Percentiles rank a stretch among this genome's conserved stretches.
Conservation (phyloP, 1,284 basidiomycete genomes). For the Amylostereum areolatum region DNA sequence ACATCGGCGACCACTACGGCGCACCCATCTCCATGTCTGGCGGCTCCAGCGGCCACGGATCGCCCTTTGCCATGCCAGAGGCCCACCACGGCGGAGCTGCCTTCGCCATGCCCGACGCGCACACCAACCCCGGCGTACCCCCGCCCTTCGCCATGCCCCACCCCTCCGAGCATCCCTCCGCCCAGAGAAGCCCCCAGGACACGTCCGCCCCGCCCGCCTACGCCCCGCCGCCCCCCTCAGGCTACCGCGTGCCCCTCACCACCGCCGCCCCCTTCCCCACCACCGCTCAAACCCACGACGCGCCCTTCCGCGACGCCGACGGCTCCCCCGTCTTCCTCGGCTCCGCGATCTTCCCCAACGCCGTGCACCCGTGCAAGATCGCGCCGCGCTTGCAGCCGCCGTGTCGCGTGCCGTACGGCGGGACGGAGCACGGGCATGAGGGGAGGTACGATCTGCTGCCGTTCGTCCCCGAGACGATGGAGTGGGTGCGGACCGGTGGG, state of each 20-base stretch:
- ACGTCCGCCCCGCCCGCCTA: conserved; percentile 5
- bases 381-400: conserved; percentile 45
- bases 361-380: conserved; percentile 79
- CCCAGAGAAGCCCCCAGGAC: not conserved
- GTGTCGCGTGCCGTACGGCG: conserved; percentile 59
- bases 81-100: not conserved
- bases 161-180: not conserved
- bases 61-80: not conserved
- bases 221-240: conserved; percentile 43
- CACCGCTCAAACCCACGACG: conserved; percentile 31
- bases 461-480: conserved; percentile 60
- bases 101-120: not conserved
- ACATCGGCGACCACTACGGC: too few relatives aligned
- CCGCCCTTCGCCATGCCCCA: not conserved
- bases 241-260: conserved; percentile 52
- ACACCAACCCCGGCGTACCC: not conserved
- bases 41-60: not conserved
- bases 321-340: conserved; percentile 64
- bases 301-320: conserved; percentile 49
- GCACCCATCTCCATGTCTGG: not conserved
- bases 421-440: conserved; percentile 48
- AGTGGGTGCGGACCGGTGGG: conserved; percentile 54
- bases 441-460: conserved; percentile 70
- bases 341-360: conserved; percentile 57
- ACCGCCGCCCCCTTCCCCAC: conserved; percentile 42